phyloP scores from a whole-genome alignment of 2,329 filamentous ascomycete genomes.

The Aspergillus uvarum region DNA sequence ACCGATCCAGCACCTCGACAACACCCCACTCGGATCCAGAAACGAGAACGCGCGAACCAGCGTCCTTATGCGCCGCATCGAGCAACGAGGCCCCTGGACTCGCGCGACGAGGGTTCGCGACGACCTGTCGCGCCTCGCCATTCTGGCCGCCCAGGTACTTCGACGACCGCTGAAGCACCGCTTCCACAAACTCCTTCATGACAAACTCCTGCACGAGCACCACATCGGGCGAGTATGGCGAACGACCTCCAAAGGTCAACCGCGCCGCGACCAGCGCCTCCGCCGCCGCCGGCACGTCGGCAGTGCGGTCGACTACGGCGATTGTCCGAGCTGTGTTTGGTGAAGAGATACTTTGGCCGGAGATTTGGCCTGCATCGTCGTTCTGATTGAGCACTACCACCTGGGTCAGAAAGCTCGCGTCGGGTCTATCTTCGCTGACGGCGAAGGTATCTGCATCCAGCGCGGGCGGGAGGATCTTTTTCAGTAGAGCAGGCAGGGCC shows the following conservation, averaged over 20 bases:
- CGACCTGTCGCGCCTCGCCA: conserved; percentile 21
- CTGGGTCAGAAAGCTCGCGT: conserved; percentile 29
- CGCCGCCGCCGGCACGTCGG: conserved; percentile 55
- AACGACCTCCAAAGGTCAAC: conserved; percentile 56
- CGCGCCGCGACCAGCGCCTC: conserved; percentile 54
- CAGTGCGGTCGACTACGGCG: conserved; percentile 62
- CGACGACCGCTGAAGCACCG: conserved; percentile 43
- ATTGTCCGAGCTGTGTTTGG: conserved; percentile 40
- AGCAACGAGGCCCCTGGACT: conserved; percentile 14
- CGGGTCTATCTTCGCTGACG: conserved; percentile 38
- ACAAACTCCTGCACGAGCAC: conserved; percentile 65
- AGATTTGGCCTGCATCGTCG: neutral
- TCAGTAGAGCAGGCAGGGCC: conserved; percentile 24
- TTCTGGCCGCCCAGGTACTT: conserved; percentile 25
- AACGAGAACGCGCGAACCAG: conserved; percentile 30
- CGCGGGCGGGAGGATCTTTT: conserved; percentile 25
- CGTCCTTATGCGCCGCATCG: conserved; percentile 24
- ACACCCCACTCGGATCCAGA: conserved; percentile 32
- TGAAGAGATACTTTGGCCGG: conserved; percentile 28
- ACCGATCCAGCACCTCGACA: conserved; percentile 31
- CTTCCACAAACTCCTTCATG: conserved; percentile 55
- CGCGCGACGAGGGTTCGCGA: conserved; percentile 16
- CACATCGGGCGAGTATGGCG: conserved; percentile 62
- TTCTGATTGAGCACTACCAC: conserved; percentile 19
- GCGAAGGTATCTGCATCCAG: conserved; percentile 53